These are phyloP conservation scores for Quercus lobata DNA, from an alignment of 331 rosid genomes.

Conservation along the genomic window DNA sequence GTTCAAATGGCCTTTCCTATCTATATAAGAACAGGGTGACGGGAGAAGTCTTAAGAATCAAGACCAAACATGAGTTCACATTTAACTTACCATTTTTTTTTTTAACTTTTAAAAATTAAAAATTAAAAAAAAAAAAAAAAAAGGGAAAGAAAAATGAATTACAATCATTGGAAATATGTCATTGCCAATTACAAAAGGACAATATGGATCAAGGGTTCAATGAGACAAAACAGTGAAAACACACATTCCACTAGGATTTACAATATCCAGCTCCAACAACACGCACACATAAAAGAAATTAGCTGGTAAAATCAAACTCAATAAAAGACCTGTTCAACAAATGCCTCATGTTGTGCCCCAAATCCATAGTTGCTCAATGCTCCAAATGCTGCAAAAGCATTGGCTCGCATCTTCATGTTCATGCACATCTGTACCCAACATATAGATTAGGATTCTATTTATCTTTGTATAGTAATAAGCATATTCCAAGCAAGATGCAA, in stretches of 20 bases:
- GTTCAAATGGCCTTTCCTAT: background rate
- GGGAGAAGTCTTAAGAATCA: background rate
- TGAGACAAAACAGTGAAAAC: background rate
- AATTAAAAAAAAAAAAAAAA: too few relatives aligned
- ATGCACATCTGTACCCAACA: conserved; percentile 53
- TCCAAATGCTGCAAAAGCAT: conserved; percentile 93
- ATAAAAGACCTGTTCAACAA: conserved; percentile 82
- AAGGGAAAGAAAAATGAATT: too few relatives aligned
- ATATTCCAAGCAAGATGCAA: conserved; percentile 8
- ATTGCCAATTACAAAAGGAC: background rate
- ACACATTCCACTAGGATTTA: background rate
- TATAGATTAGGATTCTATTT: background rate
- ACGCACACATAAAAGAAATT: background rate
- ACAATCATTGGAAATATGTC: too few relatives aligned
- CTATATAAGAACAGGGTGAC: background rate
- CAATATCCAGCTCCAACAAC: background rate
- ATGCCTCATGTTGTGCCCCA: conserved; percentile 64
- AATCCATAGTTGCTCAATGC: conserved; percentile 65
- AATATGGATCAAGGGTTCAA: background rate
- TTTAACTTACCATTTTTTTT: too few relatives aligned
- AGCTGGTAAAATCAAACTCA: background rate
- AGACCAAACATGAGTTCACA: background rate
- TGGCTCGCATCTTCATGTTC: conserved; percentile 81
- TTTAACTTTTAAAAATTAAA: too few relatives aligned
- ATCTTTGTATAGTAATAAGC: background rate